Percentiles rank a stretch among this genome's conserved stretches.
phyloP scores from a whole-genome alignment of 106 monocot genomes.

The Ottelia alismoides region DNA sequence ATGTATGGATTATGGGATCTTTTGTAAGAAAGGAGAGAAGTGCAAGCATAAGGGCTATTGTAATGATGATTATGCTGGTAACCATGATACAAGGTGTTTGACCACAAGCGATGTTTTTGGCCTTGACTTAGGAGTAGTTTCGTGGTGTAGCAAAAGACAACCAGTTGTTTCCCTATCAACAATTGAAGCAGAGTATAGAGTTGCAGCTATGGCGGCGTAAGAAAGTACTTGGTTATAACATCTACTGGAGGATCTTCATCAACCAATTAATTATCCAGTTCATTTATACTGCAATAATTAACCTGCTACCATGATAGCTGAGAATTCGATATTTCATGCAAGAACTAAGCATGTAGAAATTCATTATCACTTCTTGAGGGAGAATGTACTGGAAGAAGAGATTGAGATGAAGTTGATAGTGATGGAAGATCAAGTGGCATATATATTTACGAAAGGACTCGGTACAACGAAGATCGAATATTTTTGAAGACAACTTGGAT shows the following conservation, averaged over 20 bases:
- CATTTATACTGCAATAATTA: background rate
- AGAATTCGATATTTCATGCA: background rate
- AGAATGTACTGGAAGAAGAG: background rate
- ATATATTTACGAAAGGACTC: too few relatives aligned
- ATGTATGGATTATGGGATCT: too few relatives aligned
- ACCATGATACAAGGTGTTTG: background rate
- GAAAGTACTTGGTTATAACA: background rate
- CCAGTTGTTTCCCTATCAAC: background rate
- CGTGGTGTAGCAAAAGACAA: background rate
- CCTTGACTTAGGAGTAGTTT: background rate
- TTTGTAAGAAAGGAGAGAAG: too few relatives aligned
- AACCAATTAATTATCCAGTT: background rate
- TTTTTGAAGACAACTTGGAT: too few relatives aligned
- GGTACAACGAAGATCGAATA: too few relatives aligned
- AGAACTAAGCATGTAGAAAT: slow-evolving; percentile 1
- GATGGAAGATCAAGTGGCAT: background rate
- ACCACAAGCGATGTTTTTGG: background rate
- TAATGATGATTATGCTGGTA: background rate
- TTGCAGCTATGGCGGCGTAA: background rate
- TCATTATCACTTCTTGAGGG: background rate
- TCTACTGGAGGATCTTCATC: background rate
- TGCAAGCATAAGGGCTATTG: too few relatives aligned
- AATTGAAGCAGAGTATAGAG: background rate
- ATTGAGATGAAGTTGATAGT: background rate
- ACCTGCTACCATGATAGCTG: background rate